Base-by-base conservation (phyloP, 2,329 filamentous ascomycete species). In the Xylaria sp. region DNA sequence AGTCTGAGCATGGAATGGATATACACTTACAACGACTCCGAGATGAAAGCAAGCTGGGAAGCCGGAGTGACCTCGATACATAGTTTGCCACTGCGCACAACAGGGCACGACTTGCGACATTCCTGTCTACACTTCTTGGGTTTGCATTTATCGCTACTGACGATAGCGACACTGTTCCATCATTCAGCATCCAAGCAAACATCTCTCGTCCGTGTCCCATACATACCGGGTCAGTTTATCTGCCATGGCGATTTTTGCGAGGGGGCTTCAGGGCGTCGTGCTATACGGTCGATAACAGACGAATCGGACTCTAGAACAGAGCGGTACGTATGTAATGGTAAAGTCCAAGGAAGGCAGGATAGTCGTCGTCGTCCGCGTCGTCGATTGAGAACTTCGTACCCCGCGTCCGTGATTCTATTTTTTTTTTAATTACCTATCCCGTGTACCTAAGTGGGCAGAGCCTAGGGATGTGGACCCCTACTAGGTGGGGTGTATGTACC, bases 191-290 rank as follows among this genome's bases (percentile, higher is more conserved):
- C 50, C 6, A 54, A 35, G 50, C 50, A 32, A 32, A 32, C 50
- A 18, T 29, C 13, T 29, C n/a, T 35, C 18, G 29, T 13, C 50
- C 50, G 32, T 32, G 50, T n/a, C 25, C 18, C 50, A 35, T n/a
- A 54, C 50, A 35, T 35, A 54, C 50, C 50, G 50, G 50, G 50
- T 54, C 29, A 54, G 13, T 54, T 54, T 54, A 21, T 54, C 50
- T 6, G 50, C 50, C 50, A 54, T 54, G 25, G 50, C 32, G 50
- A 21, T 12, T n/a, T 16, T 54, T n/a, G 27, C 50, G 25, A 29
- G 27, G 50, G 32, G 32, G 32, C 32, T 10, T 35, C 1, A 9
- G 32, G 27, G 50, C 50, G 25, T 35, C 50, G 50, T 32, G 16
- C 13, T n/a, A 13, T 35, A 16, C 10, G 50, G 27, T 54, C 50